Percentiles rank a stretch among this genome's conserved stretches.
Evolutionary conservation across 2,329 filamentous ascomycete species (phyloP).

Genomic region (Alternaria novae-zelandiae): DNA sequence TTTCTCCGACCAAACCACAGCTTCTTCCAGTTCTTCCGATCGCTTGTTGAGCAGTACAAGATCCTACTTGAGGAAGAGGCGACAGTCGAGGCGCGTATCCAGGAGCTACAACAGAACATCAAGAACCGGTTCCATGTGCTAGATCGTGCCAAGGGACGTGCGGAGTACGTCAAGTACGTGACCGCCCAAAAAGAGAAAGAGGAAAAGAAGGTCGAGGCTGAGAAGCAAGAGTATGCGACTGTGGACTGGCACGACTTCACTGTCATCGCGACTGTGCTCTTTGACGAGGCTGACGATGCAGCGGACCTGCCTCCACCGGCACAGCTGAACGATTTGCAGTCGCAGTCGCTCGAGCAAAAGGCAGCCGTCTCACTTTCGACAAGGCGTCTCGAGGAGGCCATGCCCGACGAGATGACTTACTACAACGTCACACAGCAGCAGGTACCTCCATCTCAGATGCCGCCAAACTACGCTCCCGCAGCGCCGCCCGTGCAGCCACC

Average conservation of each 20-base stretch:
- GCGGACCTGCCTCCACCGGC: constrained; percentile 87
- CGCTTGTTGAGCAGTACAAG: constrained; percentile 93
- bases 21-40: constrained; percentile 93
- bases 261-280: constrained; percentile 92
- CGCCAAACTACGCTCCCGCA: constrained; percentile 36
- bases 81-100: constrained; percentile 73
- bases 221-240: constrained; percentile 77
- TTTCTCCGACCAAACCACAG: constrained; percentile 95
- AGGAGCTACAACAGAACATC: constrained; percentile 75
- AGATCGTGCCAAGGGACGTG: constrained; percentile 80
- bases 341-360: constrained; percentile 92
- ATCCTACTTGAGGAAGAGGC: constrained; percentile 75
- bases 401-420: constrained; percentile 73
- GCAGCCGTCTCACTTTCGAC: constrained; percentile 86
- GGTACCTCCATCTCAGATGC: constrained; percentile 35
- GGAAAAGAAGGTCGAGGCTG: constrained; percentile 84
- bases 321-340: constrained; percentile 88
- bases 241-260: constrained; percentile 99
- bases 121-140: constrained; percentile 82
- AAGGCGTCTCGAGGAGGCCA: constrained; percentile 90
- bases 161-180: constrained; percentile 85
- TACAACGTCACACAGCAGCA: constrained; percentile 46
- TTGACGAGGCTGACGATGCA: constrained; percentile 86
- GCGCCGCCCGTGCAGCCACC: constrained; percentile 38
- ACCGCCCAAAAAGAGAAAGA: constrained; percentile 86